Conservation (phyloP, 768 basidiomycete species). For the Multifurca ochricompacta region DNA sequence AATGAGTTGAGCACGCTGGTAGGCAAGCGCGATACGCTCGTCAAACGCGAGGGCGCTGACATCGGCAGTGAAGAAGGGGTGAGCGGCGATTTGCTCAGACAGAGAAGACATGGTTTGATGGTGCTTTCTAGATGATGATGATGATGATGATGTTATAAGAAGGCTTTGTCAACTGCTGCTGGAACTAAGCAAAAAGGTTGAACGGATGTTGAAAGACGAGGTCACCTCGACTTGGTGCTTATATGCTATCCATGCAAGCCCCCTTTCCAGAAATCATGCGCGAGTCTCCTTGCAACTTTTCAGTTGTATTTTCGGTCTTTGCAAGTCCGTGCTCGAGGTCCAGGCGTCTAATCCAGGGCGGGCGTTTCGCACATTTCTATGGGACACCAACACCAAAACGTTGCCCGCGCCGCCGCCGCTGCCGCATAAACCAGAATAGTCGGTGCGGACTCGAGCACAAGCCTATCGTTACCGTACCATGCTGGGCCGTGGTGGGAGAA, state of each 20-base stretch:
- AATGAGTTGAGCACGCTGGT: conserved; percentile 2
- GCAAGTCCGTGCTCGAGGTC: neutral
- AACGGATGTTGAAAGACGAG: neutral
- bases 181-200: neutral
- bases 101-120: neutral
- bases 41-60: neutral
- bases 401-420: no score
- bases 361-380: neutral
- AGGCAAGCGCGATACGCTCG: conserved; percentile 1
- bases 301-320: neutral
- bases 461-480: neutral
- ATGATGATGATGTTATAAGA: neutral
- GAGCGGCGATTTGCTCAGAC: neutral
- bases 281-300: neutral
- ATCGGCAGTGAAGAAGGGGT: conserved; percentile 4
- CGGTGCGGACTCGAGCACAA: neutral
- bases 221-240: no score
- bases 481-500: neutral
- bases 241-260: neutral
- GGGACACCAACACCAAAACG: neutral
- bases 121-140: neutral
- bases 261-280: neutral
- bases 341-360: neutral
- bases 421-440: neutral
- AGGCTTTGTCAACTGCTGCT: neutral